These are phyloP conservation scores for Pseudozyma hubeiensis DNA, from an alignment of 1,284 basidiomycete genomes.

Conservation along the genomic window DNA sequence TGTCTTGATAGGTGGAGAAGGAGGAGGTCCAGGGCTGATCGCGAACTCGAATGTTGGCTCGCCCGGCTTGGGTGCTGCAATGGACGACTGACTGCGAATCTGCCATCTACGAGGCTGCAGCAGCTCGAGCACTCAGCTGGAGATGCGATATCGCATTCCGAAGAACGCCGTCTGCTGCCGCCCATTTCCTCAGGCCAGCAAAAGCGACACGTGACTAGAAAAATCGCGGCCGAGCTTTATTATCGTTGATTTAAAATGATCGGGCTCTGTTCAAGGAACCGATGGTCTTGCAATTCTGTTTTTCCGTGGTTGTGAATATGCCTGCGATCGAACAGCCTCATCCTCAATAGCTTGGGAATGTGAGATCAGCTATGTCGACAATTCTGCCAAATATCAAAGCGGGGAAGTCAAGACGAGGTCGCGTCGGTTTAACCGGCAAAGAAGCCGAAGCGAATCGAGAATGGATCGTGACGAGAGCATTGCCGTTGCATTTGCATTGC, in stretches of 20 bases:
- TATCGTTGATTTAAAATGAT: neutral
- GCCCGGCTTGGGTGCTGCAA: neutral
- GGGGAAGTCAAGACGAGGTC: slow-evolving; percentile 6
- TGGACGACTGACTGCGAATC: neutral
- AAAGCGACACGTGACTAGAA: neutral
- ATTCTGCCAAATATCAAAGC: neutral
- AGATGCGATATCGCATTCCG: too few relatives aligned
- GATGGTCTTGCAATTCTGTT: too few relatives aligned
- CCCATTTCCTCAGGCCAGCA: neutral
- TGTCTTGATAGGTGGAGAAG: slow-evolving; percentile 41
- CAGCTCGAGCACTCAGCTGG: neutral
- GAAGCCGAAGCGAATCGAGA: slow-evolving; percentile 12
- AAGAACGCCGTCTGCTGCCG: slow-evolving; percentile 8
- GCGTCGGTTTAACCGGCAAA: slow-evolving; percentile 27
- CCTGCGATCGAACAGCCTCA: too few relatives aligned
- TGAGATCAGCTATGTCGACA: slow-evolving; percentile 1
- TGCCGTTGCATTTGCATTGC: neutral
- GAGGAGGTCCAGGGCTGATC: slow-evolving; percentile 26
- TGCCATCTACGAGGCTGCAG: neutral
- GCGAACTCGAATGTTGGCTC: slow-evolving; percentile 26
- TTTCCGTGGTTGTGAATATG: too few relatives aligned
- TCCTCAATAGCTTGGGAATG: neutral
- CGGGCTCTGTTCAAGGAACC: too few relatives aligned
- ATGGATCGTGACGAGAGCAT: neutral
- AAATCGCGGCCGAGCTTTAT: slow-evolving; percentile 9